Evolutionary conservation across 768 basidiomycete species (phyloP).

Genomic region (Omphalotus guepiniiformis): DNA sequence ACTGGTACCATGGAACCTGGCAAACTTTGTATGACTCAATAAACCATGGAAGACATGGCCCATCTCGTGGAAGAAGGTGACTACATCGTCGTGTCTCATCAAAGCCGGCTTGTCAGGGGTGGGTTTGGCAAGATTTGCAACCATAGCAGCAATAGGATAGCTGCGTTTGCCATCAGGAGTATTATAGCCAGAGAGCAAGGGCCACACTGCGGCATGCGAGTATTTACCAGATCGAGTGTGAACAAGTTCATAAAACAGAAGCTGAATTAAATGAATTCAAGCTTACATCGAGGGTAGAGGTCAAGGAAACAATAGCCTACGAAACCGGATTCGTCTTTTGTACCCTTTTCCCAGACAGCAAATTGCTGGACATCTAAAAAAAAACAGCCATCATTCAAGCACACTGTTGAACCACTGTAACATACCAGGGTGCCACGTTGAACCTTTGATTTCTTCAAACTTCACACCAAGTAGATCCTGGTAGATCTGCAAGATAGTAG

Average conservation of each 20-base stretch:
- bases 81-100: conserved; percentile 85
- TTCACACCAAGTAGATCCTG: conserved; percentile 75
- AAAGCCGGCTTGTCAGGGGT: conserved; percentile 77
- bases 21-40: conserved; percentile 63
- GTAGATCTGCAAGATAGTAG: conserved; percentile 79
- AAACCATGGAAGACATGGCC: conserved; percentile 72
- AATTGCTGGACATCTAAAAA: conserved; percentile 73
- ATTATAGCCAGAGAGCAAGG: conserved; percentile 63
- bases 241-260: not conserved
- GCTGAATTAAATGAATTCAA: not conserved
- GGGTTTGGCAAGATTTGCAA: conserved; percentile 85
- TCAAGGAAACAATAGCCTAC: conserved; percentile 87
- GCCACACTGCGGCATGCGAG: conserved; percentile 85
- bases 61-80: conserved; percentile 93
- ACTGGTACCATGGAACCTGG: conserved; percentile 81
- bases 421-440: conserved; percentile 78
- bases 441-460: conserved; percentile 60
- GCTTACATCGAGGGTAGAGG: conserved; percentile 74
- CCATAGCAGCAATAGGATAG: conserved; percentile 82
- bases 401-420: too few relatives aligned
- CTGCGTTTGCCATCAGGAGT: conserved; percentile 50
- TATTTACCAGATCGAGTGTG: conserved; percentile 60
- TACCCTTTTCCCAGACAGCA: conserved; percentile 78
- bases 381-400: not conserved
- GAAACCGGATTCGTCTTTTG: conserved; percentile 67